Evolutionary conservation across 371 early-diverging fungal genomes (phyloP), one percentile per base, ranked within the genome.

Genomic region (Mucor plumbeus): DNA sequence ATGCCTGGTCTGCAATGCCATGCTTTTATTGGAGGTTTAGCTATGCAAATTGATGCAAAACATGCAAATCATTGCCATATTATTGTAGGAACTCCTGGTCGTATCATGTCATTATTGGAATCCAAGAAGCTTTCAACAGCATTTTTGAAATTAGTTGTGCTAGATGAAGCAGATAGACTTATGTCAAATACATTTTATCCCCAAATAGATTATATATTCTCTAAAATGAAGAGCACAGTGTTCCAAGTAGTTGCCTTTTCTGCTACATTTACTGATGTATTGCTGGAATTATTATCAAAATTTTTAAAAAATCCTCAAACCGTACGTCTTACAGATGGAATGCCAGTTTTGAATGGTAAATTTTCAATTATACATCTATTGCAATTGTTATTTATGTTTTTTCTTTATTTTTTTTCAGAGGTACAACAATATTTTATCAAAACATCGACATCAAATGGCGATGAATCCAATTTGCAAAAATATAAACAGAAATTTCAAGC

Each of bases 131-230:
- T 97, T 17, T 77, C 79, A 7, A 83, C 92, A 1, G 74, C 78
- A 11, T 59, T 88, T 19, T 86, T 99, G 50, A 91, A 89, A 55
- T 81, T 97, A 65, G 80, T 97, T 21, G 91, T 99, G 34, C 73
- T 99, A 59, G 99, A 98, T 71, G 99, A 98, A 74, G 99, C 99
- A 7, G 99, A 98, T 78, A 95, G 95, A 70, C 83, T 98, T 84
- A 86, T 89, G 86, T 82, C 83, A 13, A 82, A 75, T 13, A 67
- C 63, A 1, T 88, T 88, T 58, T 43, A 41, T 19, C 72, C 76
- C 13, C 83, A 83, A 64, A 71, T 74, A 4, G 44, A 73, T 62
- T 78, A 71, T 15, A 77, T 83, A 15, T 58, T 73, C 38, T 40
- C 58, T 1, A 71, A 73, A 44, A 58, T 82, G 34, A 73, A 76